These are phyloP conservation scores for Chytriomyces sp. DNA, from an alignment of 192 early-diverging fungal species.

Conservation along the genomic window DNA sequence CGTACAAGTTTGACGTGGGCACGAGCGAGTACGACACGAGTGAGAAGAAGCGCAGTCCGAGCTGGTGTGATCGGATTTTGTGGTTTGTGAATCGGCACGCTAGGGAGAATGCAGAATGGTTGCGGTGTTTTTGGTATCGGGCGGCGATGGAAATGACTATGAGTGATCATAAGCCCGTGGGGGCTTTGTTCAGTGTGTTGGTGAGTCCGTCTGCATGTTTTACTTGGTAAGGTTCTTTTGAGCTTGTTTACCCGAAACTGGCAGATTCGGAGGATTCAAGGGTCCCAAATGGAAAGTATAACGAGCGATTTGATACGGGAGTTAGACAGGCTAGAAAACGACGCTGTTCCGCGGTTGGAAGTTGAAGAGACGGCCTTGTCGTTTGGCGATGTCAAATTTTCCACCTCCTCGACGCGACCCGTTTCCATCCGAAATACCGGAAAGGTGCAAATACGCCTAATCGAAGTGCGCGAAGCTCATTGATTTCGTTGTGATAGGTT, in stretches of 20 bases:
- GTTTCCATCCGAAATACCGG: conserved; percentile 67
- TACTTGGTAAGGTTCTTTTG: neutral
- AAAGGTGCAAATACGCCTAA: neutral
- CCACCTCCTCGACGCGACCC: conserved; percentile 45
- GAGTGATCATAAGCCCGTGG: conserved; percentile 95
- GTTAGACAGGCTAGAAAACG: conserved; percentile 81
- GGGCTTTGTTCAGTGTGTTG: conserved; percentile 64
- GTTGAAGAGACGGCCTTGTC: conserved; percentile 62
- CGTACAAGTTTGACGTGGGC: conserved; percentile 92
- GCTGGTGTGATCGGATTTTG: conserved; percentile 93
- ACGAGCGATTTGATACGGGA: conserved; percentile 68
- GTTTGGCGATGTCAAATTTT: conserved; percentile 72
- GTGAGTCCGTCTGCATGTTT: conserved; percentile 35
- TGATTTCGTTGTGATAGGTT: conserved; percentile 46
- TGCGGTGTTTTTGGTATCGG: conserved; percentile 55
- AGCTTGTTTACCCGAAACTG: conserved; percentile 1
- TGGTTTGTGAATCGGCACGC: conserved; percentile 66
- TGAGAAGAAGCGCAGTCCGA: conserved; percentile 80
- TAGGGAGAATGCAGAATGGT: conserved; percentile 35
- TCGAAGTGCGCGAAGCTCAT: neutral
- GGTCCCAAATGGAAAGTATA: conserved; percentile 55
- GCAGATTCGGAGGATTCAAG: conserved; percentile 63
- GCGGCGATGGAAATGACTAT: conserved; percentile 64
- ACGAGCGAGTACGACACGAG: conserved; percentile 79
- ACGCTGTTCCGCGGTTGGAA: conserved; percentile 68